Conservation (phyloP, 2,329 filamentous ascomycete genomes). For the Knoxdaviesia proteae region DNA sequence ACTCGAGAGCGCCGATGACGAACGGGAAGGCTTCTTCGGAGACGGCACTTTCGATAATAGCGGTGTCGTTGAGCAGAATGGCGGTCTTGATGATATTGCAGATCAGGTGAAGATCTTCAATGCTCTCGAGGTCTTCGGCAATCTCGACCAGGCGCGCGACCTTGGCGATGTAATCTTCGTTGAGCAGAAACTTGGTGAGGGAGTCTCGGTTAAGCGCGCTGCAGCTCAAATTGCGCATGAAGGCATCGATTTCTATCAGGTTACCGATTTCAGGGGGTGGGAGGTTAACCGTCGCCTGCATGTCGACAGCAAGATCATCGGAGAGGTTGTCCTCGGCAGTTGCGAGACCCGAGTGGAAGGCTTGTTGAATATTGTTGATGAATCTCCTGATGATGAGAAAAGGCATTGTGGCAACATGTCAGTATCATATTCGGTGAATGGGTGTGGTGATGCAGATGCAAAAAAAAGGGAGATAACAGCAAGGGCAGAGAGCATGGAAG, state of each 20-base stretch:
- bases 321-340: constrained; percentile 61
- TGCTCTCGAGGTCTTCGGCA: constrained; percentile 79
- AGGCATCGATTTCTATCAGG: constrained; percentile 63
- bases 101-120: constrained; percentile 67
- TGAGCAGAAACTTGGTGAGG: constrained; percentile 68
- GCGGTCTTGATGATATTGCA: constrained; percentile 98
- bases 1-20: constrained; percentile 88
- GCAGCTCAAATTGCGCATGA: constrained; percentile 59
- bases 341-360: constrained; percentile 23
- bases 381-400: constrained; percentile 48
- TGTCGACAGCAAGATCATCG: constrained; percentile 65
- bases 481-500: neutral
- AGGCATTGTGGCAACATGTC: too few relatives aligned
- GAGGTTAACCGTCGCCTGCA: constrained; percentile 47
- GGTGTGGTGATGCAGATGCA: neutral
- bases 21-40: constrained; percentile 76
- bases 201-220: constrained; percentile 63
- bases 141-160: constrained; percentile 69
- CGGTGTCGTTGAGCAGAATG: constrained; percentile 82
- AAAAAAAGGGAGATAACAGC: constrained; percentile 6
- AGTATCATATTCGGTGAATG: neutral
- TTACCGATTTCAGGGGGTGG: constrained; percentile 65
- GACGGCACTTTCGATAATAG: constrained; percentile 85
- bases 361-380: constrained; percentile 65
- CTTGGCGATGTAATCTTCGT: constrained; percentile 70